These are phyloP conservation scores for Torulaspora maleeae DNA, from an alignment of 805 yeast genomes.

Conservation along the genomic window DNA sequence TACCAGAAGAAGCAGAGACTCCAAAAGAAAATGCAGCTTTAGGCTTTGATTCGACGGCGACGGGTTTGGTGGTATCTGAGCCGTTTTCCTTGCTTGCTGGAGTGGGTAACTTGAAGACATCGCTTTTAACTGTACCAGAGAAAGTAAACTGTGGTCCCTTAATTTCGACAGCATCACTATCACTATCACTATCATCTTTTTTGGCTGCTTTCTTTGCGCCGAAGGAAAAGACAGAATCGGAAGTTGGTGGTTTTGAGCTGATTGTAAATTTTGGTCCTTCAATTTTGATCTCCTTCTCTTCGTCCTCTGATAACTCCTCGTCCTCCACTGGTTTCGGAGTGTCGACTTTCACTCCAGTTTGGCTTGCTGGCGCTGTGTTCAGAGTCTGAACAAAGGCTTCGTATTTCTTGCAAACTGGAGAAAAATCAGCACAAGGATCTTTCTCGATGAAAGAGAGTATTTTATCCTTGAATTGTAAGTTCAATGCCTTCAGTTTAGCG, in stretches of 20 bases:
- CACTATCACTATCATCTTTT: slow-evolving; percentile 26
- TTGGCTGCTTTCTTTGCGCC: slow-evolving; percentile 25
- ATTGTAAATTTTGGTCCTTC: slow-evolving; percentile 68
- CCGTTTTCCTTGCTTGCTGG: slow-evolving; percentile 9
- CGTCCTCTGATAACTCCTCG: slow-evolving; percentile 42
- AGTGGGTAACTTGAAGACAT: slow-evolving; percentile 35
- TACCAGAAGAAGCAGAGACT: not conserved
- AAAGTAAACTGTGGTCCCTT: slow-evolving; percentile 42
- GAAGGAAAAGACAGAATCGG: slow-evolving; percentile 49
- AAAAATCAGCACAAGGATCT: slow-evolving; percentile 52
- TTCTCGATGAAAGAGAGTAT: slow-evolving; percentile 40
- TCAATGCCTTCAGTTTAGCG: slow-evolving; percentile 59
- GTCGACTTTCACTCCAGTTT: not conserved
- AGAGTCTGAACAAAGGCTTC: slow-evolving; percentile 38
- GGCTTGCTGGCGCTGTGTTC: slow-evolving; percentile 5
- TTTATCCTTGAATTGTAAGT: slow-evolving; percentile 51
- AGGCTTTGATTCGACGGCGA: not conserved
- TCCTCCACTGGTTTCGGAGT: slow-evolving; percentile 3
- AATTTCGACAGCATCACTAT: slow-evolving; percentile 33
- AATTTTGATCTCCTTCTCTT: slow-evolving; percentile 59
- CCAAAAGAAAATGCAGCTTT: slow-evolving; percentile 12
- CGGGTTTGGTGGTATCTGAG: not conserved
- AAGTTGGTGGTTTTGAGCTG: slow-evolving; percentile 44
- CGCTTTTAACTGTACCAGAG: slow-evolving; percentile 33
- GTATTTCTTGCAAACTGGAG: slow-evolving; percentile 55